Conservation (phyloP, 1,139 yeast species). For the Pichia norvegensis region DNA sequence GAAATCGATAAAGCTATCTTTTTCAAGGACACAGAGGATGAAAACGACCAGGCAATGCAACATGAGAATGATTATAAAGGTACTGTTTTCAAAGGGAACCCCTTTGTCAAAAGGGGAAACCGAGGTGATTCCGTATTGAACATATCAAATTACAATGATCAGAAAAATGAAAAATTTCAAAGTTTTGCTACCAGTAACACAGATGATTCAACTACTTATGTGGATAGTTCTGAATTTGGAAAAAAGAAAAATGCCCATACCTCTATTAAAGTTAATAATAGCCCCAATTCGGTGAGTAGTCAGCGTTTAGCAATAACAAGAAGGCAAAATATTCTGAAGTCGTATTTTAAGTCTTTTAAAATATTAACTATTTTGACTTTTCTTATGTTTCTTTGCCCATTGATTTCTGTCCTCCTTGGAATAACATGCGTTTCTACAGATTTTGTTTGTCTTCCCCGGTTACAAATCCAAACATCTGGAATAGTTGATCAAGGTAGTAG, state of each 20-base stretch:
- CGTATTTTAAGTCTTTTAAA: constrained; percentile 19
- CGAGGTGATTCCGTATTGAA: neutral
- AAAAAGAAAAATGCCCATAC: neutral
- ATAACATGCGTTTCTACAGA: constrained; percentile 23
- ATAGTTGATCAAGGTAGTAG: neutral
- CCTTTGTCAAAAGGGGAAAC: neutral
- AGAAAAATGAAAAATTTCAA: neutral
- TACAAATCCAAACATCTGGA: constrained; percentile 29
- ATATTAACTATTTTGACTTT: constrained; percentile 16
- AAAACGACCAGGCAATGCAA: neutral
- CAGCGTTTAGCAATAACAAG: constrained; percentile 6
- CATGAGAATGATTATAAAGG: neutral
- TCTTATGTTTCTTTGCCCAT: constrained; percentile 20
- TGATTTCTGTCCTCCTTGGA: constrained; percentile 14
- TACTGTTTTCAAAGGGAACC: neutral
- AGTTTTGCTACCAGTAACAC: neutral
- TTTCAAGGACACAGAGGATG: neutral
- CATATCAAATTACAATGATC: neutral
- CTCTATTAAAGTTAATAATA: neutral
- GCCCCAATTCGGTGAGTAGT: neutral
- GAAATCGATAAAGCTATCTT: neutral
- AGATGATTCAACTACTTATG: neutral
- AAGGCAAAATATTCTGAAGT: constrained; percentile 8
- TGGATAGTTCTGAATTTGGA: neutral
- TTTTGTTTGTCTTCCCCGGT: constrained; percentile 39